Base-by-base conservation (phyloP, 2,329 filamentous ascomycete genomes). In the Pseudocercospora eumusae region DNA sequence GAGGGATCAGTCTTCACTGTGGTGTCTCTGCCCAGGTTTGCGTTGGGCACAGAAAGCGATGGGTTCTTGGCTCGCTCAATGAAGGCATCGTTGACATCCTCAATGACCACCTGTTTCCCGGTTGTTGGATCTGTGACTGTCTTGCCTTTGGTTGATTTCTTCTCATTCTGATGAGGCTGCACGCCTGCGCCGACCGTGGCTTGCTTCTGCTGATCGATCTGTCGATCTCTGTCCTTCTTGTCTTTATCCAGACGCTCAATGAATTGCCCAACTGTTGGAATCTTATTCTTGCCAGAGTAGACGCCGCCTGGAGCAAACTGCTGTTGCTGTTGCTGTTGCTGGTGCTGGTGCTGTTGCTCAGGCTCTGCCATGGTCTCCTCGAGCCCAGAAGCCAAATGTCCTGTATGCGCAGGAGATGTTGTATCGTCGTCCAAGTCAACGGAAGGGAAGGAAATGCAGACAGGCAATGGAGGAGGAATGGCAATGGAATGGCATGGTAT, bases 211-310 rank as follows among this genome's bases (percentile, higher is more conserved):
- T 78, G 77, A 50, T 96, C 89, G 64, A 96, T 87, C 66, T 84
- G 79, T 60, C 83, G 82, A 76, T 96, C 91, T 68, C 92, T 84
- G 8, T 88, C 79, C 69, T 84, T 86, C 80, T 96, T 96, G 68
- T 96, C 87, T 57, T 78, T 81, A 75, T 96, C 93, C 36, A 97
- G 82, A 66, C 84, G 84, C 57, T 90, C 84, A 68, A 96, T 83
- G 68, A 96, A 96, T 75, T 93, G 85, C 73, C 89, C 87, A 68
- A 97, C 89, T 60, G 92, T 96, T 6, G 93, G 93, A 57, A 98
- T 87, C 23, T 90, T 90, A 75, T 96, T 96, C 62, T 77, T 78
- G 56, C 88, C 92, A 28, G 90, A 93, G 81, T 96, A 97, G 74
- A 92, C 89, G 71, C 78, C 80, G 4, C 90, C 87, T 69, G 65